A percentile compares a stretch with the other conserved stretches of the same genome.
phyloP scores from a whole-genome alignment of 2,329 filamentous ascomycete genomes.

The Alternaria alternata region DNA sequence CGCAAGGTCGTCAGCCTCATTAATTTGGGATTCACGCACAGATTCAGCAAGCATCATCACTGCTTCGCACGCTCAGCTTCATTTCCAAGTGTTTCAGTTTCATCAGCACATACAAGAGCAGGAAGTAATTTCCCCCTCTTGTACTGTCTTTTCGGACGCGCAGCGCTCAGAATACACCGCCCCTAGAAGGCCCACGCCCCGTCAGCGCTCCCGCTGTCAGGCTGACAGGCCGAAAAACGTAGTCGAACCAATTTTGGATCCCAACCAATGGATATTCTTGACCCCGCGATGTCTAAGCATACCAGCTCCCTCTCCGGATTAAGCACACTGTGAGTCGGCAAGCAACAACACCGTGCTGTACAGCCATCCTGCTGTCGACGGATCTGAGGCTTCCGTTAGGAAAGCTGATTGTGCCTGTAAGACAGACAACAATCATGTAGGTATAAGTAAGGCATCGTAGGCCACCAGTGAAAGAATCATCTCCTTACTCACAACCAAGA shows the following conservation, averaged over 20 bases:
- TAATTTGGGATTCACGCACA: neutral
- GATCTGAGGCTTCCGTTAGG: slow-evolving; percentile 17
- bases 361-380: slow-evolving; percentile 15
- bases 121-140: neutral
- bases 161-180: slow-evolving; percentile 3
- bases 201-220: slow-evolving; percentile 24
- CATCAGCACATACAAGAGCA: slow-evolving; percentile 4
- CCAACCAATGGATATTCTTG: slow-evolving; percentile 25
- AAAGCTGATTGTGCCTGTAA: slow-evolving; percentile 3
- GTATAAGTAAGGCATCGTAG: slow-evolving; percentile 39
- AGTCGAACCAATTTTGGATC: slow-evolving; percentile 4
- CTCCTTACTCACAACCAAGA: slow-evolving; percentile 39
- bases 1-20: neutral
- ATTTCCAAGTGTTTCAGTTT: slow-evolving; percentile 3
- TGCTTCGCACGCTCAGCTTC: neutral
- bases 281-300: slow-evolving; percentile 19
- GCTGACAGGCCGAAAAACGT: slow-evolving; percentile 16
- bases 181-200: slow-evolving; percentile 17
- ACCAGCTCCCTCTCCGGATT: slow-evolving; percentile 20
- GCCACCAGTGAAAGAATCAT: slow-evolving; percentile 22
- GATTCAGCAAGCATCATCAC: slow-evolving; percentile 1
- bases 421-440: neutral
- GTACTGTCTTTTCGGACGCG: neutral
- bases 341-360: slow-evolving; percentile 15
- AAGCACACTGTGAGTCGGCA: slow-evolving; percentile 20